A percentile compares a stretch with the other conserved stretches of the same genome.
Evolutionary conservation across 2,329 filamentous ascomycete genomes (phyloP).

Genomic region (Colletotrichum tabaci): DNA sequence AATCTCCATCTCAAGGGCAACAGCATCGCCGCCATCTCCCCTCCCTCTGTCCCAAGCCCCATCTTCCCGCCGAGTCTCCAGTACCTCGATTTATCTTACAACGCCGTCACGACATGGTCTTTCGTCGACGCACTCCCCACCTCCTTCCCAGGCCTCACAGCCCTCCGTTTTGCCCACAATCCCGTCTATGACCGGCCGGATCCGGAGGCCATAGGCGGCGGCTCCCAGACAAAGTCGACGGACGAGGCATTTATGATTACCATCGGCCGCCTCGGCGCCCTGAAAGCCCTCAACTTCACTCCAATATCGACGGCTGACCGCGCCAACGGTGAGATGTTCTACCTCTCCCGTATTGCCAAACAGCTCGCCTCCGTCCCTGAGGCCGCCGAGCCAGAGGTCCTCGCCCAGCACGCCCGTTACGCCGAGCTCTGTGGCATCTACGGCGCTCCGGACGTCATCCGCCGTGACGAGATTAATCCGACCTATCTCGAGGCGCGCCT

Average conservation of each 20-base stretch:
- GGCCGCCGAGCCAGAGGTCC: conserved; percentile 66
- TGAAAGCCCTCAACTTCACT: conserved; percentile 82
- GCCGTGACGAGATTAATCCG: conserved; percentile 75
- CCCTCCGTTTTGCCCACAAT: conserved; percentile 87
- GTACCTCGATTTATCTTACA: conserved; percentile 82
- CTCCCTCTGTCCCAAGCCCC: conserved; percentile 53
- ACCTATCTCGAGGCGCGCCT: conserved; percentile 87
- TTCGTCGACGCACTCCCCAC: conserved; percentile 79
- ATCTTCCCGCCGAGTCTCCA: conserved; percentile 69
- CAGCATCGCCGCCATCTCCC: conserved; percentile 67
- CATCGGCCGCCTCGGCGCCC: conserved; percentile 78
- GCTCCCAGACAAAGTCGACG: conserved; percentile 64
- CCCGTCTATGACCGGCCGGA: conserved; percentile 79
- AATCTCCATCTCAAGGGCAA: conserved; percentile 84
- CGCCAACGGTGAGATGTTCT: conserved; percentile 92
- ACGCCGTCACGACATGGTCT: conserved; percentile 77
- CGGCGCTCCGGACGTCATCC: conserved; percentile 76
- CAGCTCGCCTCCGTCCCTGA: conserved; percentile 76
- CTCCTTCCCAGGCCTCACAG: conserved; percentile 80
- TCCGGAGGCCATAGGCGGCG: conserved; percentile 50
- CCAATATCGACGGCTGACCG: conserved; percentile 81
- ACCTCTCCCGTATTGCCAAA: conserved; percentile 85
- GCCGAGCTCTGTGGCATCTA: conserved; percentile 81
- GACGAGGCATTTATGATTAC: conserved; percentile 94
- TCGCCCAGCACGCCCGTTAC: conserved; percentile 80